phyloP scores from a whole-genome alignment of 2,329 filamentous ascomycete genomes.

The Amauroascus verrucosus region DNA sequence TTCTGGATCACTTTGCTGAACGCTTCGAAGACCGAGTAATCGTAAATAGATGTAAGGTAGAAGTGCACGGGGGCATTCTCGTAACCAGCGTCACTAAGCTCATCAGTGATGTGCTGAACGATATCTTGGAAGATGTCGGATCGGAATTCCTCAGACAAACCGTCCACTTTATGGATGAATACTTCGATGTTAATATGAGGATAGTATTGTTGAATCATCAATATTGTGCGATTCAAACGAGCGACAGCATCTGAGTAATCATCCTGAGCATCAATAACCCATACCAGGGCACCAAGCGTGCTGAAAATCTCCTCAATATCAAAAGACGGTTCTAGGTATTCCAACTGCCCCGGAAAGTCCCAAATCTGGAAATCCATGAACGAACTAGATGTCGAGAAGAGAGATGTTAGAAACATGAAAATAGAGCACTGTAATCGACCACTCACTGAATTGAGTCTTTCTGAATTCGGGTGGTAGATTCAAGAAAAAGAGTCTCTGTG shows the following conservation, averaged over 20 bases:
- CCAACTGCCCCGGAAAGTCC: slow-evolving; percentile 92
- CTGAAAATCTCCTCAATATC: slow-evolving; percentile 91
- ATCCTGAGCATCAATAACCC: slow-evolving; percentile 97
- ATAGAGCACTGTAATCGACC: not conserved
- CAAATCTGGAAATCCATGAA: slow-evolving; percentile 99
- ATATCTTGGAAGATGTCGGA: slow-evolving; percentile 95
- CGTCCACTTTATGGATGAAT: slow-evolving; percentile 98
- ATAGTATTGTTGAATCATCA: slow-evolving; percentile 78
- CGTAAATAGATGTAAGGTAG: slow-evolving; percentile 95
- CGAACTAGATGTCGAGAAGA: slow-evolving; percentile 51
- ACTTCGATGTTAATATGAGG: slow-evolving; percentile 95
- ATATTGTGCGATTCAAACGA: slow-evolving; percentile 76
- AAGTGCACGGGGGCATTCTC: slow-evolving; percentile 91
- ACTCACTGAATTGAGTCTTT: slow-evolving; percentile 90
- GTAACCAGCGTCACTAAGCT: slow-evolving; percentile 83
- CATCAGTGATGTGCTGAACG: slow-evolving; percentile 89
- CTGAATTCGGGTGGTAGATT: slow-evolving; percentile 87
- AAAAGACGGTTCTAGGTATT: slow-evolving; percentile 80
- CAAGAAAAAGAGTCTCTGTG: slow-evolving; percentile 88
- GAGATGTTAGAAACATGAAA: slow-evolving; percentile 2
- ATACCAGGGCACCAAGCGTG: slow-evolving; percentile 87
- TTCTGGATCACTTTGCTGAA: slow-evolving; percentile 99
- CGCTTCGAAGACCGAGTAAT: slow-evolving; percentile 95
- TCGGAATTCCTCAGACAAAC: slow-evolving; percentile 93
- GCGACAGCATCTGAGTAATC: slow-evolving; percentile 89